A percentile compares a stretch with the other conserved stretches of the same genome.
Conservation (phyloP, 345 rosid species). For the Adansonia digitata region DNA sequence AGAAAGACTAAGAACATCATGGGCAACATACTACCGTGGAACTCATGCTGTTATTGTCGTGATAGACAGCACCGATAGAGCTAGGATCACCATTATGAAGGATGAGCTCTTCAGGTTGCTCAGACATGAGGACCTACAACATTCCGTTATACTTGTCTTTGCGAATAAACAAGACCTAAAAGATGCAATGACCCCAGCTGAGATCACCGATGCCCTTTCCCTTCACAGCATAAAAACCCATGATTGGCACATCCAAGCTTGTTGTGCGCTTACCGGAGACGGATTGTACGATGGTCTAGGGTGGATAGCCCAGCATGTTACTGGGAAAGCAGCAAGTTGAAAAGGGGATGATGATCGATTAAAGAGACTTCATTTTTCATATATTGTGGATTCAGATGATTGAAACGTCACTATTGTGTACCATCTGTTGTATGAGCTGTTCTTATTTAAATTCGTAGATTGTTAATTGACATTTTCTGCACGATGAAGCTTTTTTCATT, state of each 20-base stretch:
- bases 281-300: conserved; percentile 80
- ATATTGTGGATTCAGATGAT: conserved; percentile 1
- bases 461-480: conserved; percentile 18
- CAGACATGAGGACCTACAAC: conserved; percentile 76
- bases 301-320: conserved; percentile 81
- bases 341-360: not conserved
- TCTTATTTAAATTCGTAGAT: conserved; percentile 16
- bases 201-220: conserved; percentile 75
- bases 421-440: conserved; percentile 10
- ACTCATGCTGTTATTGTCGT: conserved; percentile 84
- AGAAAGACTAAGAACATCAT: conserved; percentile 85
- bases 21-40: conserved; percentile 95
- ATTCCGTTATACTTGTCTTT: conserved; percentile 67
- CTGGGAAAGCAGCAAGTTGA: conserved; percentile 50
- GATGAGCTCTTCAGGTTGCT: conserved; percentile 78
- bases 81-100: conserved; percentile 79
- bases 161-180: conserved; percentile 92
- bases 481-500: conserved; percentile 22
- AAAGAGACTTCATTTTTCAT: not conserved
- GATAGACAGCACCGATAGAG: conserved; percentile 26
- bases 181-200: conserved; percentile 92
- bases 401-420: conserved; percentile 18
- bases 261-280: conserved; percentile 82
- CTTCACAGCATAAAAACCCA: conserved; percentile 92
- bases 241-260: conserved; percentile 97